phyloP scores from a whole-genome alignment of 148 eudicot genomes.

The Rhododendron vialii region DNA sequence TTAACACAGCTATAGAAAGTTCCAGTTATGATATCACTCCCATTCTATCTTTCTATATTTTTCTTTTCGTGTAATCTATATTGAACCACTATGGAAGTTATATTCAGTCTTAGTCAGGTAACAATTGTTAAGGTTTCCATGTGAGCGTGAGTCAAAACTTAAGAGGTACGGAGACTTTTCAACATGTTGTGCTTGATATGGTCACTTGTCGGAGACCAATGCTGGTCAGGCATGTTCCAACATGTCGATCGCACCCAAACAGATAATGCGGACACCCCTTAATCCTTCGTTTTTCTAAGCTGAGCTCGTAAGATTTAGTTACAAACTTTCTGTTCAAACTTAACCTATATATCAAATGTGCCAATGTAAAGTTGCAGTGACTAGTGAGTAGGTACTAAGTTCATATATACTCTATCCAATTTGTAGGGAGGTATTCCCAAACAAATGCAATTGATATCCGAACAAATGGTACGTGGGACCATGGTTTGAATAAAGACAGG shows the following conservation, averaged over 20 bases:
- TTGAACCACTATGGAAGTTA: not conserved
- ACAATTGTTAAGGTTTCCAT: not conserved
- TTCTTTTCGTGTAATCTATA: not conserved
- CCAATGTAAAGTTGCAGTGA: not conserved
- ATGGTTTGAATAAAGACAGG: no score
- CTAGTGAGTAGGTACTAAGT: not conserved
- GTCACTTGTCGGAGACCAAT: not conserved
- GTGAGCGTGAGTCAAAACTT: not conserved
- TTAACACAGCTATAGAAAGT: not conserved
- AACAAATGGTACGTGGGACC: no score
- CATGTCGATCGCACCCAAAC: not conserved
- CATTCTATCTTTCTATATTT: not conserved
- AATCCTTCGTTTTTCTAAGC: not conserved
- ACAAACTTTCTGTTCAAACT: not conserved
- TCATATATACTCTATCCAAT: not conserved
- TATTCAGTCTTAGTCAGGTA: not conserved
- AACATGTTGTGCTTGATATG: not conserved
- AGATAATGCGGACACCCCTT: not conserved
- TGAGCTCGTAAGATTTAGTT: not conserved
- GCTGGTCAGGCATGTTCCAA: not conserved
- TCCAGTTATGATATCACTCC: not conserved
- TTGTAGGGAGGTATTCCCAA: no score
- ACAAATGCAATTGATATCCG: no score
- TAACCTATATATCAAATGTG: not conserved
- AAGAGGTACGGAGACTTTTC: not conserved